phyloP scores from a whole-genome alignment of 192 early-diverging fungal species.

The Umbelopsis vinacea region DNA sequence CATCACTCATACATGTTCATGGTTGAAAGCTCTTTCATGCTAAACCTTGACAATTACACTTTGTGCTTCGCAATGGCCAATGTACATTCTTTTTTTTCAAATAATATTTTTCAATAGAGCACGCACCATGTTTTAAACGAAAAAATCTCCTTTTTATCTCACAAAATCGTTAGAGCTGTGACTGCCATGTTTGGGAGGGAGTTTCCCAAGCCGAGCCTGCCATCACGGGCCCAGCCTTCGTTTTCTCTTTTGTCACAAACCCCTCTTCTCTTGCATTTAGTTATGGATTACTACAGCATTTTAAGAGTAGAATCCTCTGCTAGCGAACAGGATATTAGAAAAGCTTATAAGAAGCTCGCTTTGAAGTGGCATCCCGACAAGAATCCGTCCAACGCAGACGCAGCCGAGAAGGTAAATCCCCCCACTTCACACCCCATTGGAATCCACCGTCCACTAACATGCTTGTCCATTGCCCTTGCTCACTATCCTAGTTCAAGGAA shows the following conservation, averaged over 20 bases:
- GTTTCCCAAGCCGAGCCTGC: too few relatives aligned
- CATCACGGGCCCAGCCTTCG: too few relatives aligned
- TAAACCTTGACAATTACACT: not conserved
- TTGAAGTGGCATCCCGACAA: conserved; percentile 78
- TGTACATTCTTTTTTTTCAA: not conserved
- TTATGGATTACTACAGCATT: conserved; percentile 16
- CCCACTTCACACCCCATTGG: not conserved
- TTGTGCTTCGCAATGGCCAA: not conserved
- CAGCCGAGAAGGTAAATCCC: conserved; percentile 37
- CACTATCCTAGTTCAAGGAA: conserved; percentile 25
- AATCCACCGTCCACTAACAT: not conserved
- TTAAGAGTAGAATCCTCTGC: not conserved
- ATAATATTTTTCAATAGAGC: not conserved
- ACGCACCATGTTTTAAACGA: not conserved
- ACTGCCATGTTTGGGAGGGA: too few relatives aligned
- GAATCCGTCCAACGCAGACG: conserved; percentile 22
- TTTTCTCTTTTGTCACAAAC: not conserved
- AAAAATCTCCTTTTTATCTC: not conserved
- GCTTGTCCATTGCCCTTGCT: too few relatives aligned
- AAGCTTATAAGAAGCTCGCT: conserved; percentile 73
- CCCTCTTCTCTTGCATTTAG: not conserved
- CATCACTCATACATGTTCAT: not conserved
- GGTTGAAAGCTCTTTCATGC: not conserved
- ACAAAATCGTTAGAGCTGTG: too few relatives aligned
- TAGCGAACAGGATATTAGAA: conserved; percentile 22